Conservation (phyloP, 2,329 filamentous ascomycete species). For the Cercospora citrullina region DNA sequence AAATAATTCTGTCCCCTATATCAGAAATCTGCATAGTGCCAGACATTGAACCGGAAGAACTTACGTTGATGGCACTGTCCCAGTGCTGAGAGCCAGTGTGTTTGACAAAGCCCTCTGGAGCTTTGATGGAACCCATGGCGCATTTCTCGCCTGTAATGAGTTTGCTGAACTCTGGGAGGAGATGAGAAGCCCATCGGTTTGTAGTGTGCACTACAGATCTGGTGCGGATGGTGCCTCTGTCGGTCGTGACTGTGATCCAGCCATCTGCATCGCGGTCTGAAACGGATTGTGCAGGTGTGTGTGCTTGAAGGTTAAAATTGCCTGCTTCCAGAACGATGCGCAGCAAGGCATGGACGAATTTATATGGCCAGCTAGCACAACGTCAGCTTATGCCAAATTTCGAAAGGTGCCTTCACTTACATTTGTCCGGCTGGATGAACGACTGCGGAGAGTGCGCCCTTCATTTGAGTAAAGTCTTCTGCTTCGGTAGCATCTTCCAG, state of each 20-base stretch:
- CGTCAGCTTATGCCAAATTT: conserved; percentile 6
- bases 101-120: conserved; percentile 36
- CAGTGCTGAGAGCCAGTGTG: conserved; percentile 39
- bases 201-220: conserved; percentile 28
- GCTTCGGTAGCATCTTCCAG: conserved; percentile 31
- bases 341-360: conserved; percentile 32
- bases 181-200: conserved; percentile 30
- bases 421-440: conserved; percentile 36
- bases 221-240: conserved; percentile 23
- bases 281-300: conserved; percentile 32
- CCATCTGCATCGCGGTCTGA: conserved; percentile 31
- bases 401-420: conserved; percentile 16
- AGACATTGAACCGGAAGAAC: neutral
- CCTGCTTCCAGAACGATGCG: conserved; percentile 24
- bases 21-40: neutral
- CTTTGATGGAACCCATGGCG: conserved; percentile 36
- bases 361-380: conserved; percentile 28
- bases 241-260: conserved; percentile 30
- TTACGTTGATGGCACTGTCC: conserved; percentile 34
- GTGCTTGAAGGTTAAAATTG: conserved; percentile 33
- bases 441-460: conserved; percentile 33
- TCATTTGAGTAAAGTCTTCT: conserved; percentile 39
- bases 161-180: conserved; percentile 28
- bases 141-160: conserved; percentile 26
- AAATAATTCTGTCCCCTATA: conserved; percentile 33